phyloP scores from a whole-genome alignment of 805 yeast species.

The Pichia paraexigua region DNA sequence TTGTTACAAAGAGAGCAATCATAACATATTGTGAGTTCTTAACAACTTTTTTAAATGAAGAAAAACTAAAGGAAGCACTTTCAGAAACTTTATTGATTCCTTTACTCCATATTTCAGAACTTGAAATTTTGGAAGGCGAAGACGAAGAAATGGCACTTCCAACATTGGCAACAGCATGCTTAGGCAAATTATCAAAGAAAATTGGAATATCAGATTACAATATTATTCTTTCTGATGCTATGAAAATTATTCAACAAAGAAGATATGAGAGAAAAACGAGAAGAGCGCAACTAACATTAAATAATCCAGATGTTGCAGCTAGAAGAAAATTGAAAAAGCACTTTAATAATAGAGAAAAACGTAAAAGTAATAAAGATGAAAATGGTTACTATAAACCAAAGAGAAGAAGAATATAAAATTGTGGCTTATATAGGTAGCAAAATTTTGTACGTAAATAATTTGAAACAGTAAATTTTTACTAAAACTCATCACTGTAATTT shows the following conservation, averaged over 20 bases:
- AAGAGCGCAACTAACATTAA: conserved; percentile 66
- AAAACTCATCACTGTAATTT: not conserved
- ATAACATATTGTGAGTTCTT: conserved; percentile 64
- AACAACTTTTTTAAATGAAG: conserved; percentile 40
- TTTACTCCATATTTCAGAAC: conserved; percentile 28
- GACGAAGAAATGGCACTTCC: conserved; percentile 42
- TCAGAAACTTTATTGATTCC: conserved; percentile 26
- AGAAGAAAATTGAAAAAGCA: conserved; percentile 71
- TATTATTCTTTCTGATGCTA: conserved; percentile 52
- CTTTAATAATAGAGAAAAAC: conserved; percentile 64
- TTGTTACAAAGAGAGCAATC: conserved; percentile 55
- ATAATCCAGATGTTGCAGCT: conserved; percentile 78
- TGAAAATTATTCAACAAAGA: conserved; percentile 47
- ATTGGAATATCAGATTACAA: conserved; percentile 69
- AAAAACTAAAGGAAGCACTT: conserved; percentile 34
- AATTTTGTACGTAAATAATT: not conserved
- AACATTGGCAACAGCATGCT: conserved; percentile 50
- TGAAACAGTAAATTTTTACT: not conserved
- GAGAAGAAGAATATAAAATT: conserved; percentile 32
- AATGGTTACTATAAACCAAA: conserved; percentile 67
- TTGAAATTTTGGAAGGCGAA: conserved; percentile 27
- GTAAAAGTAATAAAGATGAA: conserved; percentile 67
- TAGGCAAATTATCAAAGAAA: conserved; percentile 56
- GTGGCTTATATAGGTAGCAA: not conserved
- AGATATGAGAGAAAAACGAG: conserved; percentile 71